phyloP scores from a whole-genome alignment of 345 rosid species.

The Capsella bursapastoris region DNA sequence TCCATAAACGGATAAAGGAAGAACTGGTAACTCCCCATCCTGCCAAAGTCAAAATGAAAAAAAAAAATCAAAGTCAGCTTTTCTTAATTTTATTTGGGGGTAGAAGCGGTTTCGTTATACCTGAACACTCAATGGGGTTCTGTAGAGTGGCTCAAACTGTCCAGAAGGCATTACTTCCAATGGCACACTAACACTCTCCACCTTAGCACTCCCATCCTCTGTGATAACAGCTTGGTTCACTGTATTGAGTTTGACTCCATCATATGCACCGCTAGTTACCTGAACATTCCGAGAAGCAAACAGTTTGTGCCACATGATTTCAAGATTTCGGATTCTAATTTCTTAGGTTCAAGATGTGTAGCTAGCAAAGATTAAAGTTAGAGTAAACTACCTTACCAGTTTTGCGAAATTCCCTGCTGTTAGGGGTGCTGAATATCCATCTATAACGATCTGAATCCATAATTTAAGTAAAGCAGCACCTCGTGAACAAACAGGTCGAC shows the following conservation, averaged over 20 bases:
- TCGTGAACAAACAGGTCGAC: not conserved
- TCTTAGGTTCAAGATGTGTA: constrained; percentile 26
- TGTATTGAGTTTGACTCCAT: constrained; percentile 65
- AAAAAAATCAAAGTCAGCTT: constrained; percentile 13
- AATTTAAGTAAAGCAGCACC: constrained; percentile 16
- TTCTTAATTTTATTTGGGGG: not conserved
- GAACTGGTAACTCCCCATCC: constrained; percentile 94
- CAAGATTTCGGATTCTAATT: constrained; percentile 9
- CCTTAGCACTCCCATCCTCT: constrained; percentile 60
- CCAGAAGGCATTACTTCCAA: constrained; percentile 90
- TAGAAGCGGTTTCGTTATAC: constrained; percentile 41
- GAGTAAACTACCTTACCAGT: constrained; percentile 90
- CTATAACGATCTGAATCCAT: constrained; percentile 65
- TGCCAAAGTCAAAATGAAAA: constrained; percentile 37
- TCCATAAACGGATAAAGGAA: constrained; percentile 86
- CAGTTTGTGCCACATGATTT: constrained; percentile 12
- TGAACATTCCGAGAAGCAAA: constrained; percentile 28
- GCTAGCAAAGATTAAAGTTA: constrained; percentile 39
- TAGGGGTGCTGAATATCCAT: constrained; percentile 92
- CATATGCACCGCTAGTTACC: constrained; percentile 83
- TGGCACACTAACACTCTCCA: constrained; percentile 64
- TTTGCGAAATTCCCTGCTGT: constrained; percentile 90
- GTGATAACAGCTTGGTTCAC: constrained; percentile 78
- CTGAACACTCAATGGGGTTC: constrained; percentile 75
- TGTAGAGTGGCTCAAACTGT: constrained; percentile 93